Evolutionary conservation across 2,329 filamentous ascomycete genomes (phyloP).

Genomic region (Shiraia sp.): DNA sequence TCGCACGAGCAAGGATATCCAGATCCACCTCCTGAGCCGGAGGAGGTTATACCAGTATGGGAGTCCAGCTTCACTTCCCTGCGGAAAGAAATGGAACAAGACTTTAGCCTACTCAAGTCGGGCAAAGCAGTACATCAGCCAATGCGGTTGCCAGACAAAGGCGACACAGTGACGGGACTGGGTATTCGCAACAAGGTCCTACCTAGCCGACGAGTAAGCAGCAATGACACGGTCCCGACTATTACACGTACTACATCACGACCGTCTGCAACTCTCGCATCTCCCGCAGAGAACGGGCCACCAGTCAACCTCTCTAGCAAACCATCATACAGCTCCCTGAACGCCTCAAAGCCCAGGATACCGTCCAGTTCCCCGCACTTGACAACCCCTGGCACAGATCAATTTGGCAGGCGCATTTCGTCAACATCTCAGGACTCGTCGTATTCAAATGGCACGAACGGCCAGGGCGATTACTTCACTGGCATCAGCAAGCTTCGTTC

Average conservation of each 20-base stretch:
- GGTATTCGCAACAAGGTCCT: constrained; percentile 52
- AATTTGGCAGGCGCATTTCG: constrained; percentile 35
- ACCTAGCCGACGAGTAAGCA: constrained; percentile 30
- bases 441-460: constrained; percentile 32
- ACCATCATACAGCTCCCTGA: constrained; percentile 41
- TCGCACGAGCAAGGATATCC: constrained; percentile 71
- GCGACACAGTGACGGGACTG: constrained; percentile 51
- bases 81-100: constrained; percentile 67
- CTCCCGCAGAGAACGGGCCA: constrained; percentile 30
- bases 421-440: constrained; percentile 38
- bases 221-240: constrained; percentile 43
- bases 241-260: constrained; percentile 32
- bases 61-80: constrained; percentile 64
- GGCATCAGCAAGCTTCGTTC: constrained; percentile 47
- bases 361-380: constrained; percentile 38
- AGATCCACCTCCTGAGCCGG: constrained; percentile 72
- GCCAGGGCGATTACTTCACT: constrained; percentile 40
- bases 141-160: constrained; percentile 54
- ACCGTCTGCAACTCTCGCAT: constrained; percentile 28
- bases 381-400: constrained; percentile 33
- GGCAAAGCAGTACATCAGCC: constrained; percentile 68
- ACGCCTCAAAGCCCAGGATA: constrained; percentile 38
- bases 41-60: constrained; percentile 70
- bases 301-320: constrained; percentile 37
- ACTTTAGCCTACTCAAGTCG: constrained; percentile 63